Base-by-base conservation (phyloP, 371 early-diverging fungal genomes). In the Mortierella sp. region DNA sequence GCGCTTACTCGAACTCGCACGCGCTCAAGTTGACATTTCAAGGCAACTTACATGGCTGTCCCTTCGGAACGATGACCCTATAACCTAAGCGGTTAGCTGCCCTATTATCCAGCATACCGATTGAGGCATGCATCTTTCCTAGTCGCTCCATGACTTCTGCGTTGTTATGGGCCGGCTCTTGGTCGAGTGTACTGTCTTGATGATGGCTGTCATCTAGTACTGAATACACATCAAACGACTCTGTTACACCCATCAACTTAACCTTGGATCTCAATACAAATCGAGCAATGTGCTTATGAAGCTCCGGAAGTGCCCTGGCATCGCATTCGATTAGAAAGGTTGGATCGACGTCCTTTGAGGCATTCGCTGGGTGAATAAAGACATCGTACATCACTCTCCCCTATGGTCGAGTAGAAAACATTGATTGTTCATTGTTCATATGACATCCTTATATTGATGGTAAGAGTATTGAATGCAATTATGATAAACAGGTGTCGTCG, bases 321-420 rank as follows among this genome's bases (percentile, higher is more conserved):
- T 94, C 93, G 59, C 88, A 89, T 55, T 98, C 98, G 51, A 98
- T 85, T 57, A 97, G 83, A 70, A 87, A 94, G 66, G 88, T 85
- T 1, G 89, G 90, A 43, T 91, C 93, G 45, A 91, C 92, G 73
- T 40, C 91, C 91, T 9, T 75, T 22, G 47, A 16, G 2, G 68
- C 72, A 84, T 94, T 93, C 47, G 86, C 70, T 3, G 94, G 95
- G 75, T 97, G 95, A 39, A 98, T 90, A 74, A 98, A 96, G 8
- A 93, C 93, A 78, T 98, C 99, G 68, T 88, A 94, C 16, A 98
- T 83, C 68, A 98, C 89, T 52, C 99, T 90, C 3, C 99, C 96
- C 91, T 91, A 78, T 49, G 30, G 3, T 39, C 4, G 20, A 20
- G 3, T 32, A 28, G 45, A 10, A 37, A 22, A n/a, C 32, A 49